Conservation (phyloP, 164 flowering plant genomes). For the Macadamia tetraphylla region DNA sequence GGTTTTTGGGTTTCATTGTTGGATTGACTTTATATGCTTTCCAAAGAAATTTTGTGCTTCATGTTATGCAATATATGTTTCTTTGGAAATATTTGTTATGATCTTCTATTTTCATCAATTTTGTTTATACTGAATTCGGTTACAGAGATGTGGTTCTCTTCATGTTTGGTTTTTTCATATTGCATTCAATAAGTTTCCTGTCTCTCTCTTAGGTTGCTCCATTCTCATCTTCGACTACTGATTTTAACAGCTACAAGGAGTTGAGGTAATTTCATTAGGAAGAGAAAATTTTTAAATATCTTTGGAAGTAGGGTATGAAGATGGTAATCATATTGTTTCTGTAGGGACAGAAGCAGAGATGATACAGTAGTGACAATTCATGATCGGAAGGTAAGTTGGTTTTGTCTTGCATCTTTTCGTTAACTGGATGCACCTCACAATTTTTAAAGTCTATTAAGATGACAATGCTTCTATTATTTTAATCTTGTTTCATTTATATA, state of each 20-base stretch:
- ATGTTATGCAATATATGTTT: neutral
- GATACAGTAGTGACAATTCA: constrained; percentile 33
- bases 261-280: constrained; percentile 29
- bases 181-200: constrained; percentile 1
- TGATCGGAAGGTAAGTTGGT: constrained; percentile 57
- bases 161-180: neutral
- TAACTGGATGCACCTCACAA: too few species aligned
- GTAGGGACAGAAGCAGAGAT: constrained; percentile 48
- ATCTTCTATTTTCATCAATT: neutral
- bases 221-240: constrained; percentile 32
- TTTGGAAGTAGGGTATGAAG: neutral
- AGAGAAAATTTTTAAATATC: neutral
- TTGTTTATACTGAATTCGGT: too few species aligned
- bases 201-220: constrained; percentile 31
- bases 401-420: neutral
- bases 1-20: too few species aligned
- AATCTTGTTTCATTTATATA: too few species aligned
- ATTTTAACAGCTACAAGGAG: constrained; percentile 37
- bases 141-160: neutral
- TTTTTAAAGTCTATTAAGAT: too few species aligned
- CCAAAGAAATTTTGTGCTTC: too few species aligned
- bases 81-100: neutral
- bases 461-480: too few species aligned
- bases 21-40: too few species aligned
- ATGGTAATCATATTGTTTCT: constrained; percentile 9